Conservation (phyloP, 2,329 filamentous ascomycete genomes). For the Penicillium sp. region DNA sequence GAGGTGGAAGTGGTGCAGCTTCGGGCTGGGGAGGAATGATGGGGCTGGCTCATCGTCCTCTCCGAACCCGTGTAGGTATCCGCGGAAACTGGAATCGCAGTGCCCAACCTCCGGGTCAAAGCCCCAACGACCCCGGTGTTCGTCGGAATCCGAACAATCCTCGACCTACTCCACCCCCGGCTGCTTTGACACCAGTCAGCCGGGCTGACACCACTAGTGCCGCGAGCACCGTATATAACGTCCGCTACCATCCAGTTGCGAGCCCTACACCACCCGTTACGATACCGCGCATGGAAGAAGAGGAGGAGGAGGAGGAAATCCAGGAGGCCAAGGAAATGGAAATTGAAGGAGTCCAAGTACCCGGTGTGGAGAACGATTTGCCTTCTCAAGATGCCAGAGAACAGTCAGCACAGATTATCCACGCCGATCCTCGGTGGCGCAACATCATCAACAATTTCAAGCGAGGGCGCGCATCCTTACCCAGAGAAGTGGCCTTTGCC, state of each 20-base stretch:
- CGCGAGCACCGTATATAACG: constrained; percentile 60
- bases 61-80: constrained; percentile 33
- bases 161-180: constrained; percentile 44
- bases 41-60: constrained; percentile 33
- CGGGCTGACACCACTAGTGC: constrained; percentile 59
- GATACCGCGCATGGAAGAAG: constrained; percentile 33
- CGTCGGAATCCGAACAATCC: constrained; percentile 15
- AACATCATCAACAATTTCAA: constrained; percentile 55
- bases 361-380: constrained; percentile 12
- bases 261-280: constrained; percentile 45
- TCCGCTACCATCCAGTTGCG: constrained; percentile 56
- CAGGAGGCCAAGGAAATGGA: constrained; percentile 28
- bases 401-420: constrained; percentile 33
- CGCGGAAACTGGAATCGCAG: constrained; percentile 21
- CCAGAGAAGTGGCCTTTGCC: constrained; percentile 56
- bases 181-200: constrained; percentile 54
- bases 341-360: constrained; percentile 10
- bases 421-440: constrained; percentile 44
- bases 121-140: constrained; percentile 12
- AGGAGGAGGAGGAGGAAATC: constrained; percentile 25
- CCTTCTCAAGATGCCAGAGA: constrained; percentile 24
- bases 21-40: constrained; percentile 41
- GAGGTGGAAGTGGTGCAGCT: constrained; percentile 33
- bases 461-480: constrained; percentile 54
- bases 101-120: constrained; percentile 2